Base-by-base conservation (phyloP, 1,284 basidiomycete species). In the Mycena citricolor region DNA sequence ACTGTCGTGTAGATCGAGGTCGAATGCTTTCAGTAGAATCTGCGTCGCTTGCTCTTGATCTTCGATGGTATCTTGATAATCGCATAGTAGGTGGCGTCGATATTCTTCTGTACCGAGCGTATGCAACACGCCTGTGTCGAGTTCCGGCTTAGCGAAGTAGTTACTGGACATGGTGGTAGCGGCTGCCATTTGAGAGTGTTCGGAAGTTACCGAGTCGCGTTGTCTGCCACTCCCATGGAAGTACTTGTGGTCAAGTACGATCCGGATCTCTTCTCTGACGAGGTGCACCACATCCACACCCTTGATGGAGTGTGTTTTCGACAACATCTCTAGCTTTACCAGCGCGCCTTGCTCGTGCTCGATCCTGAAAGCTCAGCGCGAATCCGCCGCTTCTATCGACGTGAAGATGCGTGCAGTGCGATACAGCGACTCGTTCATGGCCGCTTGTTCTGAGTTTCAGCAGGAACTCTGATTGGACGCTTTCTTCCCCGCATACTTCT, bases 371-470 rank as follows among this genome's bases (percentile, higher is more conserved):
- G 79, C 30, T 68, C 66, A 46, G 53, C 68, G 29, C 76, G 77
- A 44, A 75, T 89, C 54, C 69, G 71, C 49, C 73, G 71, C 47
- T 90, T 84, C 58, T 81, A 79, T 61, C 77, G 75, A 54, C 76
- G 80, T 39, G 77, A 79, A 56, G 87, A 90, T 60, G 77, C 84
- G 25, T 85, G 83, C 65, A 73, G 87, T 90, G 57, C 65, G 81
- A 51, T 36, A 42, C 44, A 19, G 24, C 16, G 35, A 21, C 10
- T 26, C 4, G 8, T 7, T 42, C 22, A 29, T 11, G n/a, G 20
- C 16, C 13, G 16, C 32, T 16, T 44, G 39, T 11, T 25, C 43
- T 51, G 26, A 44, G 26, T 30, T 40, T 39, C 34, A 36, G 28
- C 32, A 87, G 87, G 89, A 47, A 79, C 81, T 39, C 65, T 91